Evolutionary conservation across 257 asterid species (phyloP), one percentile per base, ranked within the genome.

Genomic region (Gentiana straminea): DNA sequence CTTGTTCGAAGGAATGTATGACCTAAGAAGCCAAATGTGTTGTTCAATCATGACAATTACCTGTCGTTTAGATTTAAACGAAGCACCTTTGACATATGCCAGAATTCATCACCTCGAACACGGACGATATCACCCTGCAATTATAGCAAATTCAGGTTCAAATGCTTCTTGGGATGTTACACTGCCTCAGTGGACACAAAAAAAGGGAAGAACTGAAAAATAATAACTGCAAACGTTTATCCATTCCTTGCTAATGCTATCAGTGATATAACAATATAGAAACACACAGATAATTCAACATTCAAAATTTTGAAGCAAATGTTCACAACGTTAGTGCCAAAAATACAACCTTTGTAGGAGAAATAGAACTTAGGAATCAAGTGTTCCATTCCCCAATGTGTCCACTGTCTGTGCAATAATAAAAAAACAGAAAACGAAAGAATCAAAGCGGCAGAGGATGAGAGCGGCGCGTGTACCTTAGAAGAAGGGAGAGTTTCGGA

Each of bases 21-120:
- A 13, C 39, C 13, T 33, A 33, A 12, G 7, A 9, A 11, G 32
- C 0, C 11, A 44, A 13, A 10, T 7, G 13, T 24, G n/a, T 46
- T 35, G 5, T 50, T 11, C 15, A 13, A 57, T 34, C 36, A 39
- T 46, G 57, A 33, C 44, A 51, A 34, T 49, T 81, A 90, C 98
- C 94, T 92, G 64, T 87, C 98, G 49, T 88, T 54, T 35, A 78
- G 54, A 64, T 71, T 79, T 60, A 92, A 71, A 60, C 98, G 69
- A 48, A 92, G 71, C 66, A 92, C 97, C 74, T 76, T 92, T 4
- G 89, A 83, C 93, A 87, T 88, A 76, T 92, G 98, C 94, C 95
- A 88, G 81, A 81, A 85, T 58, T 92, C 97, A 54, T 92, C 97
- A 44, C 98, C 98, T 69, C 80, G 68, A 58, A 92, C 81, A 34